Conservation (phyloP, 2,329 filamentous ascomycete species). For the Leptosphaerulina australis region DNA sequence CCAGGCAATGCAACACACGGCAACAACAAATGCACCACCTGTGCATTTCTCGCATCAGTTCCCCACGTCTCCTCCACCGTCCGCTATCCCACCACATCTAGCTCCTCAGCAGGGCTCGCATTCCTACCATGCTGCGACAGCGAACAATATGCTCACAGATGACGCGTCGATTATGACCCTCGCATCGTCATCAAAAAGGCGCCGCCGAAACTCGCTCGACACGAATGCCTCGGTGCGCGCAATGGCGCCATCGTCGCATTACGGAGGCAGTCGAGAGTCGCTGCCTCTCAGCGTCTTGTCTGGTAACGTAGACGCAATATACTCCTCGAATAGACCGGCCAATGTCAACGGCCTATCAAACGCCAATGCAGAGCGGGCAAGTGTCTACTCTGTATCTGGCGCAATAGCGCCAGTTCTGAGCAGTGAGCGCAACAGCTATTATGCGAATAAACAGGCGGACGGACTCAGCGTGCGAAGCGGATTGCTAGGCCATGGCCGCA, state of each 20-base stretch:
- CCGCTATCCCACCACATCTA: constrained; percentile 74
- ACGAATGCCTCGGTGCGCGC: constrained; percentile 86
- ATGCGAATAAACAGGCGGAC: constrained; percentile 66
- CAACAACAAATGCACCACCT: constrained; percentile 45
- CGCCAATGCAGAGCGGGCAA: constrained; percentile 70
- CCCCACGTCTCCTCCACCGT: constrained; percentile 62
- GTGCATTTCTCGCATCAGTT: constrained; percentile 66
- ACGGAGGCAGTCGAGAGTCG: constrained; percentile 80
- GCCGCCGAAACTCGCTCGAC: constrained; percentile 78
- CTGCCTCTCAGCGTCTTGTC: constrained; percentile 79
- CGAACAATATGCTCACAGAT: constrained; percentile 81
- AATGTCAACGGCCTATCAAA: constrained; percentile 56
- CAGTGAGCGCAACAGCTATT: constrained; percentile 83
- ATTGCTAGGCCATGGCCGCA: constrained; percentile 74
- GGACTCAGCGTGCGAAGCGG: constrained; percentile 81
- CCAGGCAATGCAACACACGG: constrained; percentile 51
- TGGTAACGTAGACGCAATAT: constrained; percentile 63
- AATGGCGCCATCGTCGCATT: constrained; percentile 80
- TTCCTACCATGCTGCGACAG: constrained; percentile 78
- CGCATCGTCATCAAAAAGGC: constrained; percentile 79
- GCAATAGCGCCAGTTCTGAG: constrained; percentile 64
- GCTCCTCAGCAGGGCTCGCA: constrained; percentile 65
- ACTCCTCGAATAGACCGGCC: constrained; percentile 58
- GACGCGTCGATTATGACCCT: constrained; percentile 86
- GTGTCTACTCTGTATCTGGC: constrained; percentile 80